Conservation (phyloP, 805 yeast species). For the Brettanomyces custersianus region DNA sequence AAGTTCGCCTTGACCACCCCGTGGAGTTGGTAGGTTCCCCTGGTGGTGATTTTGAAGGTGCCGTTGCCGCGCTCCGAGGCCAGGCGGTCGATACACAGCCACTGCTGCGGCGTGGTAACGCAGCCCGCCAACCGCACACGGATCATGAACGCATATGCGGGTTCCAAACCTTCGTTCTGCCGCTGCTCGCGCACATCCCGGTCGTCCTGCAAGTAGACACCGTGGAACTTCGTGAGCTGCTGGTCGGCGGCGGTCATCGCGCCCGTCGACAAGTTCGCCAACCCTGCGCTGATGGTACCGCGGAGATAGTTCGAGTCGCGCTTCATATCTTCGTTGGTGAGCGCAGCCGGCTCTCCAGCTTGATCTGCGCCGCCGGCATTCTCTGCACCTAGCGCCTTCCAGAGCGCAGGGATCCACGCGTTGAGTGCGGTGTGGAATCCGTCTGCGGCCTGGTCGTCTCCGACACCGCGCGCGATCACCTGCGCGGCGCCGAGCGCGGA, state of each 20-base stretch:
- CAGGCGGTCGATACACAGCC: conserved; percentile 77
- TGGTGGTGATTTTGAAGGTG: conserved; percentile 87
- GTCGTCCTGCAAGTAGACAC: conserved; percentile 97
- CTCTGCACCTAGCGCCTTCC: conserved; percentile 83
- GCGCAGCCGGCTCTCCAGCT: conserved; percentile 86
- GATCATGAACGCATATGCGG: conserved; percentile 95
- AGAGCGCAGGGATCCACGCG: conserved; percentile 74
- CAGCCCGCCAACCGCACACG: conserved; percentile 96
- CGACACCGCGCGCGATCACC: conserved; percentile 71
- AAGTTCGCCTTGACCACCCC: conserved; percentile 87
- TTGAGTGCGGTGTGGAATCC: conserved; percentile 89
- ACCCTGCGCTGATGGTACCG: conserved; percentile 87
- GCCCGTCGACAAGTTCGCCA: conserved; percentile 76
- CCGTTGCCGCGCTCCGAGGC: conserved; percentile 83
- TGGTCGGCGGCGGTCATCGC: conserved; percentile 86
- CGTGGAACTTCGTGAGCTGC: conserved; percentile 94
- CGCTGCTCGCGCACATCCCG: conserved; percentile 92
- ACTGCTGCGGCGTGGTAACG: conserved; percentile 76
- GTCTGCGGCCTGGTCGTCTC: conserved; percentile 97
- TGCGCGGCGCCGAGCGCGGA: conserved; percentile 64
- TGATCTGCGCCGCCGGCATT: conserved; percentile 28
- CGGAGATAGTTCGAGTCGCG: conserved; percentile 77
- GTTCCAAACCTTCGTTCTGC: conserved; percentile 87
- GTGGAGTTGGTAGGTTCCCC: conserved; percentile 95
- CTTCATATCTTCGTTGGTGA: conserved; percentile 95